Evolutionary conservation across 1,139 yeast species (phyloP).

Genomic region (Saccharomyces hybrid): DNA sequence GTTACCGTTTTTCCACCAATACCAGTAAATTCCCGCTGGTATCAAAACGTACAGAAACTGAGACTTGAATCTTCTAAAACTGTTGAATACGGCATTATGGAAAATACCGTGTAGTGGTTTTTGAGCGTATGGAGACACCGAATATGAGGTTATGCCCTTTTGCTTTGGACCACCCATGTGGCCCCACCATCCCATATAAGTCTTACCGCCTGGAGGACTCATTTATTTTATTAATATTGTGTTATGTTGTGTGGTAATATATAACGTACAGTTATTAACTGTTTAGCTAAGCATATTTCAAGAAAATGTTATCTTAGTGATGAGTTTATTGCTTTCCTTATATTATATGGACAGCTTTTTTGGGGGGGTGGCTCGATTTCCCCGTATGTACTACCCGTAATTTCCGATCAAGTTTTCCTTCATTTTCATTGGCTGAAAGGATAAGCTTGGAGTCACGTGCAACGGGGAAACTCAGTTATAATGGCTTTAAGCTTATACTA

Average conservation of each 20-base stretch:
- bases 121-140: constrained; percentile 92
- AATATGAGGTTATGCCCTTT: constrained; percentile 76
- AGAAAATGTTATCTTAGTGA: neutral
- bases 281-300: neutral
- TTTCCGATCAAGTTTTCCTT: neutral
- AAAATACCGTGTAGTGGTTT: constrained; percentile 83
- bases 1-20: constrained; percentile 80
- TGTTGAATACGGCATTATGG: constrained; percentile 84
- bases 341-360: neutral
- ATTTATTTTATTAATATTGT: constrained; percentile 9
- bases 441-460: neutral
- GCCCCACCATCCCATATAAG: constrained; percentile 99
- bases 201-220: constrained; percentile 66
- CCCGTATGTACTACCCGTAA: neutral
- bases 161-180: constrained; percentile 75
- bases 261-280: neutral
- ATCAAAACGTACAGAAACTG: constrained; percentile 73
- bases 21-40: constrained; percentile 79
- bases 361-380: neutral
- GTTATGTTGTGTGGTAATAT: neutral
- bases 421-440: neutral
- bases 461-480: neutral
- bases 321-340: neutral
- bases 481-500: neutral
- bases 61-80: constrained; percentile 86